Percentiles rank a stretch among this genome's conserved stretches.
Conservation (phyloP, 306 rosid species). For the Senna tora region DNA sequence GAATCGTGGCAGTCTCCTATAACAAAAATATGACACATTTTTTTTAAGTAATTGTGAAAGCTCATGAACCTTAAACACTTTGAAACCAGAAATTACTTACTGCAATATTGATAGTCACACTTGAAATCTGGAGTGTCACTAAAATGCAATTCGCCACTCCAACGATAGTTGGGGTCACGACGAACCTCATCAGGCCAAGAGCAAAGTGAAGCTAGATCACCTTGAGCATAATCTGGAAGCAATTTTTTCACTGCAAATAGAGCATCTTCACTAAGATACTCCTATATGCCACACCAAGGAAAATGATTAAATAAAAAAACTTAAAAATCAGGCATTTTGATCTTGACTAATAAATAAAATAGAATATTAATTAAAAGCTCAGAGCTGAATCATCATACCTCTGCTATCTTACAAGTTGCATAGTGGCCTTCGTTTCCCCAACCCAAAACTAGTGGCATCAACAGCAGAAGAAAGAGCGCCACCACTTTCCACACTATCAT, state of each 20-base stretch:
- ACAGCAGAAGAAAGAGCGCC: slow-evolving; percentile 43
- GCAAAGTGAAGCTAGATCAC: slow-evolving; percentile 84
- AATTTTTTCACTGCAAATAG: slow-evolving; percentile 61
- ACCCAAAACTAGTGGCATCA: slow-evolving; percentile 58
- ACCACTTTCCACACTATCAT: slow-evolving; percentile 30
- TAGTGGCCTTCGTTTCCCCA: slow-evolving; percentile 95
- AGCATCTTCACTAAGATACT: slow-evolving; percentile 74
- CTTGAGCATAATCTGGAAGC: slow-evolving; percentile 75
- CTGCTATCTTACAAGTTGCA: slow-evolving; percentile 70
- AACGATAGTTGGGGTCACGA: slow-evolving; percentile 47
- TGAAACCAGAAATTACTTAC: slow-evolving; percentile 49
- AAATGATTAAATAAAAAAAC: too few relatives aligned
- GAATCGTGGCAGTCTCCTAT: slow-evolving; percentile 92
- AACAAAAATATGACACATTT: slow-evolving; percentile 33
- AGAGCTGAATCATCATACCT: slow-evolving; percentile 53
- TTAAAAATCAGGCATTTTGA: neutral
- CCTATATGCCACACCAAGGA: too few relatives aligned
- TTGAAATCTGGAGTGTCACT: slow-evolving; percentile 83
- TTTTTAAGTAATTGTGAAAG: slow-evolving; percentile 2
- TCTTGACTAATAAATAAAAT: neutral
- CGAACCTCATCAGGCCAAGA: slow-evolving; percentile 84
- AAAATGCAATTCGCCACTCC: slow-evolving; percentile 78
- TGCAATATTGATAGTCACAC: slow-evolving; percentile 73
- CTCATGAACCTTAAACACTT: slow-evolving; percentile 13
- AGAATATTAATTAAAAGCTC: neutral